A percentile compares a stretch with the other conserved stretches of the same genome.
Evolutionary conservation across 2,329 filamentous ascomycete genomes (phyloP).

Genomic region (Diaporthe destruens): DNA sequence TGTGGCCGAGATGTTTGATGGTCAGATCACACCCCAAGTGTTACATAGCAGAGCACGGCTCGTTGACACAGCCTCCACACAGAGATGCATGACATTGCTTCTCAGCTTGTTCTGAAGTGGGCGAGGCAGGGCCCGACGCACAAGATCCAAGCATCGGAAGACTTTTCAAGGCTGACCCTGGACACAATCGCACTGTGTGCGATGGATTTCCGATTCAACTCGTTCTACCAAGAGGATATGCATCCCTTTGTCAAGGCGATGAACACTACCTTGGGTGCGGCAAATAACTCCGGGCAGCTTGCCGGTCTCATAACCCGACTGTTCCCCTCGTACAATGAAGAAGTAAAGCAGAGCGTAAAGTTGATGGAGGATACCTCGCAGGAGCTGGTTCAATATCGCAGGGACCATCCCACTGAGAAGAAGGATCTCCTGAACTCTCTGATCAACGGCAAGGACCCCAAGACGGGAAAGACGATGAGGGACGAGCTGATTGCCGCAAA

Average conservation of each 20-base stretch:
- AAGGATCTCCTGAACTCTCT: slow-evolving; percentile 79
- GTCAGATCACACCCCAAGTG: neutral
- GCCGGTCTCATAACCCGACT: slow-evolving; percentile 63
- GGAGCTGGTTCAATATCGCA: slow-evolving; percentile 71
- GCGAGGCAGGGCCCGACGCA: slow-evolving; percentile 70
- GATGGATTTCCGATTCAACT: slow-evolving; percentile 81
- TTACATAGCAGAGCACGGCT: neutral
- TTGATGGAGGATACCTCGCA: slow-evolving; percentile 67
- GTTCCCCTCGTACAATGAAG: slow-evolving; percentile 60
- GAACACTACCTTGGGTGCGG: slow-evolving; percentile 71
- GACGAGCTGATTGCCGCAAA: slow-evolving; percentile 76
- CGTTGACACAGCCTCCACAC: slow-evolving; percentile 47
- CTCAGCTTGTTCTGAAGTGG: slow-evolving; percentile 76
- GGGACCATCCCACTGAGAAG: slow-evolving; percentile 64
- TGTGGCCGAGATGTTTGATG: slow-evolving; percentile 74
- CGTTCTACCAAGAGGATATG: slow-evolving; percentile 75
- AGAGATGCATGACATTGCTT: slow-evolving; percentile 76
- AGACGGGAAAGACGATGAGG: slow-evolving; percentile 73
- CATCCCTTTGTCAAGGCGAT: slow-evolving; percentile 80
- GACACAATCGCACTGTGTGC: slow-evolving; percentile 79
- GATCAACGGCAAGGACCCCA: slow-evolving; percentile 75
- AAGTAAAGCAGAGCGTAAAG: slow-evolving; percentile 67
- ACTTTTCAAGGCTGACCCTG: slow-evolving; percentile 78
- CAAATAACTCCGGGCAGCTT: slow-evolving; percentile 62
- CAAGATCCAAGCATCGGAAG: slow-evolving; percentile 71